Evolutionary conservation across 2,329 filamentous ascomycete species (phyloP).

Genomic region (Colletotrichum caudatum): DNA sequence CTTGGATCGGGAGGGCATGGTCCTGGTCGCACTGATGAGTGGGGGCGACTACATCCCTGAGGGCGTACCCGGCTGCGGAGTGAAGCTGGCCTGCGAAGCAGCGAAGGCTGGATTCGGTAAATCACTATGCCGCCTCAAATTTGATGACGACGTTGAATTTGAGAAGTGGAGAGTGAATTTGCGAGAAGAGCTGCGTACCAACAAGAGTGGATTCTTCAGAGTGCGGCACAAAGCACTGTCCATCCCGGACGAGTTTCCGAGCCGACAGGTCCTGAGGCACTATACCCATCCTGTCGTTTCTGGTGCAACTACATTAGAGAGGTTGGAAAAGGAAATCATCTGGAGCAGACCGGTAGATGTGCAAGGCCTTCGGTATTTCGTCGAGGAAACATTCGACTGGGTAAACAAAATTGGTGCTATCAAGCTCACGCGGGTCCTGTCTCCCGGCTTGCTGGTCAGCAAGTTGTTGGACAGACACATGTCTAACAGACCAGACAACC

Average conservation of each 20-base stretch:
- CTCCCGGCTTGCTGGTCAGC: slow-evolving; percentile 78
- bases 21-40: slow-evolving; percentile 92
- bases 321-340: slow-evolving; percentile 63
- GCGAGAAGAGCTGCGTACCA: slow-evolving; percentile 81
- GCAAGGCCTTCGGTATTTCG: slow-evolving; percentile 77
- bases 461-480: slow-evolving; percentile 60
- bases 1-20: slow-evolving; percentile 88
- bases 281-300: slow-evolving; percentile 92
- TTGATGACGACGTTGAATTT: slow-evolving; percentile 69
- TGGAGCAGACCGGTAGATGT: slow-evolving; percentile 77
- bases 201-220: slow-evolving; percentile 84
- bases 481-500: slow-evolving; percentile 46
- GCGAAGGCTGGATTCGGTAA: slow-evolving; percentile 88
- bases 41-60: slow-evolving; percentile 94
- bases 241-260: slow-evolving; percentile 86
- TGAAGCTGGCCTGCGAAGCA: slow-evolving; percentile 90
- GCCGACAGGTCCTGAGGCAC: slow-evolving; percentile 81
- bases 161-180: slow-evolving; percentile 78
- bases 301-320: slow-evolving; percentile 64
- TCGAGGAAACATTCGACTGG: slow-evolving; percentile 88
- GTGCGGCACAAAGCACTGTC: slow-evolving; percentile 78
- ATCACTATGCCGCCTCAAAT: slow-evolving; percentile 75
- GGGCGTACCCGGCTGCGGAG: slow-evolving; percentile 87
- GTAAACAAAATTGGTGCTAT: slow-evolving; percentile 79
- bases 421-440: slow-evolving; percentile 85